Evolutionary conservation across 2,329 filamentous ascomycete species (phyloP), one percentile per base, ranked within the genome.

Genomic region (Pseudocercospora musae): DNA sequence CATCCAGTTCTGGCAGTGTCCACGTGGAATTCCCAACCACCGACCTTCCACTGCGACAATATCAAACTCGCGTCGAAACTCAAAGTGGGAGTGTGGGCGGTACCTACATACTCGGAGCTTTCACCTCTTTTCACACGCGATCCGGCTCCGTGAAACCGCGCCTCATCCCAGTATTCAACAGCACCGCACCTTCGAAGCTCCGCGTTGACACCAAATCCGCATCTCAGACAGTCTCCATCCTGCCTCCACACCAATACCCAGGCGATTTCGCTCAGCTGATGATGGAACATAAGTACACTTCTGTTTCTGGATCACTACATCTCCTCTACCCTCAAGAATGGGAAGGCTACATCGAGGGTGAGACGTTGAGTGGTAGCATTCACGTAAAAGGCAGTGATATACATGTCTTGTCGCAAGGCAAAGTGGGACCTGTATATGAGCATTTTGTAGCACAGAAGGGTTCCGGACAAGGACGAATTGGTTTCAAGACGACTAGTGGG

Each of bases 291-390:
- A 76, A 72, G 33, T 76, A 69, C 25, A 67, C 68, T 2, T 77
- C 75, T 3, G 60, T 58, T 3, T 68, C 64, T 25, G 71, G 71
- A 3, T 73, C 77, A 3, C 70, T 80, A 8, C 67, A 74, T 8
- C 56, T 81, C 6, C 65, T 65, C 0, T 80, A 80, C 62, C 78
- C 79, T 3, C 68, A 76, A 37, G 74, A 76, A 57, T 80, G 79
- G 79, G 74, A 76, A 48, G 79, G 78, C 5, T 63, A 66, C 29
- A 67, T 80, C 1, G 71, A 76, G 20, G 79, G 74, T 1, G 71
- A 70, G 20, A 73, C 71, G n/a, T 59, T 72, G 44, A 77, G 69
- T 57, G 78, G 79, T 0, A 72, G 69, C 20, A 60, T 80, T 31
- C 71, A 72, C 49, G 62, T 80, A n/a, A 66, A 71, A 20, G 79